A percentile compares a stretch with the other conserved stretches of the same genome.
Evolutionary conservation across 208 protist genomes (phyloP).

Genomic region (Acanthamoeba culbertsoni): DNA sequence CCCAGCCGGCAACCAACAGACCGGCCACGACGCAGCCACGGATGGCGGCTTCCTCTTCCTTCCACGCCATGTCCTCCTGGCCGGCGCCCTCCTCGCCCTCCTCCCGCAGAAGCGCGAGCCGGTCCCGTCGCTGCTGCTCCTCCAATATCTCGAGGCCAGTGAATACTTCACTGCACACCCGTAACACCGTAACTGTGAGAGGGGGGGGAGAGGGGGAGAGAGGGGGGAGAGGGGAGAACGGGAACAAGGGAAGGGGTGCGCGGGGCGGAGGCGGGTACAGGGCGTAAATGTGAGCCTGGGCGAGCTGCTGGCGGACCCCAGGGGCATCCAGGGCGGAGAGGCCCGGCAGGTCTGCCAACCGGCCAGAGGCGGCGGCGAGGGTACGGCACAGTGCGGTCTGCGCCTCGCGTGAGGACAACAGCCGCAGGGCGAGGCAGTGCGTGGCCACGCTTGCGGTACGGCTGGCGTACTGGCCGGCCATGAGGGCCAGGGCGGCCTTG

Average conservation of each 20-base stretch:
- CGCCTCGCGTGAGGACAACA: not conserved
- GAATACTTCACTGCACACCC: not conserved
- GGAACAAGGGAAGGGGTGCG: not conserved
- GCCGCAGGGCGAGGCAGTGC: not conserved
- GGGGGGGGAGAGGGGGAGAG: not conserved
- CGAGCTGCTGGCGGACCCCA: not conserved
- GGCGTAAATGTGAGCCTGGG: not conserved
- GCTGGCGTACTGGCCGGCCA: not conserved
- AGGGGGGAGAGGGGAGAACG: not conserved
- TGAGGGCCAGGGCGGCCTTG: not conserved
- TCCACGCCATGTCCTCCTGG: not conserved
- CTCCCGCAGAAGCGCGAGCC: not conserved
- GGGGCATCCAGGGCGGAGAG: not conserved
- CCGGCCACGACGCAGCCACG: conserved; percentile 31
- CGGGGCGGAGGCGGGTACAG: not conserved
- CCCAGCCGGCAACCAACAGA: not conserved
- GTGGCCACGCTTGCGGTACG: not conserved
- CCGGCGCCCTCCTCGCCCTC: not conserved
- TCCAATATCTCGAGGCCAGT: not conserved
- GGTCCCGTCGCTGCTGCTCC: not conserved
- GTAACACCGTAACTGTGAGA: no score
- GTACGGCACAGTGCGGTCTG: not conserved
- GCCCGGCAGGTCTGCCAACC: not conserved
- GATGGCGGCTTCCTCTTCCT: not conserved
- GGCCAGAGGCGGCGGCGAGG: not conserved